Base-by-base conservation (phyloP, 495 filamentous ascomycete genomes). In the Lepraria neglecta region DNA sequence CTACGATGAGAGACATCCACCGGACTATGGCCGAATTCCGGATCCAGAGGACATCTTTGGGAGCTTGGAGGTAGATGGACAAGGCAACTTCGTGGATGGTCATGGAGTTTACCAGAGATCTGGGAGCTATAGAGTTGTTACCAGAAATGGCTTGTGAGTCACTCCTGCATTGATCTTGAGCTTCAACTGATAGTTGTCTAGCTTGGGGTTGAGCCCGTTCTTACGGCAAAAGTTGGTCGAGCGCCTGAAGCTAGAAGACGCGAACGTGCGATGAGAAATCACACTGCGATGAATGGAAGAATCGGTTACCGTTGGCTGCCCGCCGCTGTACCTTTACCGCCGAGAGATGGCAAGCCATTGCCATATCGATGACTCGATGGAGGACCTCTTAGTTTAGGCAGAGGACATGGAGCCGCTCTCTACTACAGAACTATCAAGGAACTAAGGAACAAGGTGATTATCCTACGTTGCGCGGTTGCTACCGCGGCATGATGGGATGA, bases 31-130 rank as follows among this genome's bases (percentile, higher is more conserved):
- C 0, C 73, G 94, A 55, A 95, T 96, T 67, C 88, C 92, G 50
- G 89, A 81, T 78, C 83, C 84, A 0, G 92, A 95, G 73, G 90
- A 97, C 75, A 97, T 97, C 60, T 86, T 97, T 68, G 92, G 92
- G 38, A 96, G 92, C 68, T 78, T 96, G 52, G 87, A 94, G 70
- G 89, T 96, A 11, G 86, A 95, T 77, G 82, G 79, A 4, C 64
- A 80, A 21, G 92, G 92, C 2, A 74, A 81, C n/a, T 89, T 96
- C 68, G 80, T 85, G 17, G 82, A 74, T 19, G 77, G 72, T 0
- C 50, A 76, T 62, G 84, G 84, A 43, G 80, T 78, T 38, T 86
- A 83, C 72, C 81, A 85, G 69, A 63, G 73, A 4, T 82, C 78
- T 70, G 84, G 84, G 74, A 82, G 72, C 68, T 80, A 87, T 73